These are phyloP conservation scores for Cenchrus fungigraminus DNA, from an alignment of 176 grass and related monocot species.

Conservation along the genomic window DNA sequence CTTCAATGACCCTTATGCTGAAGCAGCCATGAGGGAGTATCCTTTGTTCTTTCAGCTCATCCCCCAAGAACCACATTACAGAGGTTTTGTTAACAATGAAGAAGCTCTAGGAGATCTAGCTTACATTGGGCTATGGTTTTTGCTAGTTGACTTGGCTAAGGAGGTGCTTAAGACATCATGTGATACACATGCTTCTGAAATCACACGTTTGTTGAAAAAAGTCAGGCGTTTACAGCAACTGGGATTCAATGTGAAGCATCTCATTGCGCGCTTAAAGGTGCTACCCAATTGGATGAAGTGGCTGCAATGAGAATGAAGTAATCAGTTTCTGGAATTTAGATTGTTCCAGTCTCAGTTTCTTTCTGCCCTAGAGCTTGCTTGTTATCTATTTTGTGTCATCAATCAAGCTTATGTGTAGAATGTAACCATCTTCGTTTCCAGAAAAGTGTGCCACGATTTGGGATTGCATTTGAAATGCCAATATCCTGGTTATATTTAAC, in stretches of 20 bases:
- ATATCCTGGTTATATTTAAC: neutral
- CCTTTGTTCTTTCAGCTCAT: conserved; percentile 62
- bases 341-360: conserved; percentile 20
- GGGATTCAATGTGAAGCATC: conserved; percentile 64
- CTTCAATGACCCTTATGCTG: conserved; percentile 48
- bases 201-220: conserved; percentile 53
- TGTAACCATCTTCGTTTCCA: neutral
- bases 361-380: conserved; percentile 29
- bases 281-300: conserved; percentile 55
- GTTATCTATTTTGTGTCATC: neutral
- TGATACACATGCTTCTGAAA: conserved; percentile 43
- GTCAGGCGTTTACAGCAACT: conserved; percentile 41
- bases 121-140: conserved; percentile 59
- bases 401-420: neutral
- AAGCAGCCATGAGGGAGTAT: conserved; percentile 56
- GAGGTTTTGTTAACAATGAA: conserved; percentile 38
- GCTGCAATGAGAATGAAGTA: conserved; percentile 43
- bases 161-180: conserved; percentile 60
- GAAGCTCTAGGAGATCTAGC: conserved; percentile 45
- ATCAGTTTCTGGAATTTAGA: conserved; percentile 6
- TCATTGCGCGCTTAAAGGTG: conserved; percentile 66
- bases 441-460: neutral
- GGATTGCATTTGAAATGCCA: neutral
- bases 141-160: conserved; percentile 49
- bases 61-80: conserved; percentile 72